Evolutionary conservation across 140 eudicot genomes (phyloP).

Genomic region (Bidens hawaiensis): DNA sequence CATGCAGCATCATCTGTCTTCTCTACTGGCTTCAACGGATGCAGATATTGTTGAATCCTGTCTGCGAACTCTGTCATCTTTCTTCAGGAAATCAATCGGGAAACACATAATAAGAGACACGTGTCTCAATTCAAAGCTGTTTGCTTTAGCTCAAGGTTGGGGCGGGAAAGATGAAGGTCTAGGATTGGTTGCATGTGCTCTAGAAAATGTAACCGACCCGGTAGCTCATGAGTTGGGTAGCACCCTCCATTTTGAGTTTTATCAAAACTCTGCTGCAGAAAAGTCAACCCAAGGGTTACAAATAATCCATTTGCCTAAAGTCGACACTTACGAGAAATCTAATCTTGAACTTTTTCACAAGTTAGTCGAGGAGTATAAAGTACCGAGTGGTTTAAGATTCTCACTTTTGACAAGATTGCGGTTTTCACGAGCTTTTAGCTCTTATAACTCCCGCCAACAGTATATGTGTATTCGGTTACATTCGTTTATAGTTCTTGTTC

Average conservation of each 20-base stretch:
- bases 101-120: conserved; percentile 73
- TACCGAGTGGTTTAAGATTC: conserved; percentile 73
- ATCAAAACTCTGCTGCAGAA: conserved; percentile 41
- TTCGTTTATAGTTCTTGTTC: conserved; percentile 90
- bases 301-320: conserved; percentile 71
- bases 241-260: conserved; percentile 96
- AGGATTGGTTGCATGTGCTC: conserved; percentile 82
- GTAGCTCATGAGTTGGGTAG: conserved; percentile 66
- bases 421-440: conserved; percentile 86
- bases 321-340: conserved; percentile 41
- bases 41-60: conserved; percentile 95
- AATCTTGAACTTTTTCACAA: conserved; percentile 80
- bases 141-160: conserved; percentile 99
- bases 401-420: conserved; percentile 90
- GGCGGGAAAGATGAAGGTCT: conserved; percentile 99
- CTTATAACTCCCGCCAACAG: conserved; percentile 68
- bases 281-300: conserved; percentile 59
- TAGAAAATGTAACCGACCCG: conserved; percentile 54
- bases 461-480: conserved; percentile 86
- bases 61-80: conserved; percentile 80
- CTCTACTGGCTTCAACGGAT: conserved; percentile 88
- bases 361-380: conserved; percentile 61
- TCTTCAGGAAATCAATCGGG: conserved; percentile 78
- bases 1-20: conserved; percentile 91
- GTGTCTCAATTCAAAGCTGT: conserved; percentile 70